Conservation (phyloP, 2,329 filamentous ascomycete genomes). For the Pseudogymnoascus sp. region DNA sequence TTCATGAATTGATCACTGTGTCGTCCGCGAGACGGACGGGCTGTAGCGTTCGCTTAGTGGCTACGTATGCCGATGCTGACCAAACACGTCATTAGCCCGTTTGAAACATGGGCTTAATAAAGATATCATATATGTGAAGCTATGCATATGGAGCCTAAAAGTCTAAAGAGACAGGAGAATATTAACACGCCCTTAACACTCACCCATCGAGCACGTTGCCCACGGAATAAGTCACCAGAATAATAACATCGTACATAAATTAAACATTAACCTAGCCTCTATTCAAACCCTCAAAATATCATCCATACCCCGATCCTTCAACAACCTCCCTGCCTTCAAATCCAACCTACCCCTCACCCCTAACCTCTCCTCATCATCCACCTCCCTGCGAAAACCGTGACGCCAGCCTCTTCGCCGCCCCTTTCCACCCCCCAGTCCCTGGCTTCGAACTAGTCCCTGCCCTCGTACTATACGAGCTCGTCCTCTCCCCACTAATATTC, state of each 20-base stretch:
- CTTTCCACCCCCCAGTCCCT: background rate
- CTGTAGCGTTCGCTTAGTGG: background rate
- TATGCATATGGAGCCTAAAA: background rate
- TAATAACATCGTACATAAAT: background rate
- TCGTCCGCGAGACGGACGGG: background rate
- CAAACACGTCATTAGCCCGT: background rate
- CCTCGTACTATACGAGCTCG: background rate
- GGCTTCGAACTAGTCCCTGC: background rate
- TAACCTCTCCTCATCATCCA: background rate
- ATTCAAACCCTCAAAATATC: background rate
- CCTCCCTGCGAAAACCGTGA: background rate
- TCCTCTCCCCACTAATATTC: background rate
- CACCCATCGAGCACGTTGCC: too few species aligned
- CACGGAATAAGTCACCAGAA: background rate
- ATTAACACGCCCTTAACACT: too few species aligned
- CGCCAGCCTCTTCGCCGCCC: background rate
- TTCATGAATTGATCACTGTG: conserved; percentile 2
- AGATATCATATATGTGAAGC: background rate
- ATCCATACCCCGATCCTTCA: background rate
- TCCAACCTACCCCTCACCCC: background rate
- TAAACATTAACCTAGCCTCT: background rate
- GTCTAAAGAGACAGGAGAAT: too few species aligned
- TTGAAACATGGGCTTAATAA: background rate
- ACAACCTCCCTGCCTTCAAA: background rate
- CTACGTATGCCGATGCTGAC: conserved; percentile 2